Conservation (phyloP, 176 grass and related monocot species). For the Pharus latifolius region DNA sequence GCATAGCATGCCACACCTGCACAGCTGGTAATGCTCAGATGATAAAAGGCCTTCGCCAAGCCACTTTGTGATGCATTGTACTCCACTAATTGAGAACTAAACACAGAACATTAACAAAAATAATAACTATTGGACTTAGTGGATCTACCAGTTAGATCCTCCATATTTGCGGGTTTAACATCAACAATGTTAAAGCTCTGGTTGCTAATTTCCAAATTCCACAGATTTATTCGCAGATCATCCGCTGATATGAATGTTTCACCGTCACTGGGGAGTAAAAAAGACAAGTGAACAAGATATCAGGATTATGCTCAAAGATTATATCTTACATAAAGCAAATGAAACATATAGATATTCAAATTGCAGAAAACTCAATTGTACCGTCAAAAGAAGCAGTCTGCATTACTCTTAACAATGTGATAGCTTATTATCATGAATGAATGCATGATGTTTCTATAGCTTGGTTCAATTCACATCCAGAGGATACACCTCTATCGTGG, state of each 20-base stretch:
- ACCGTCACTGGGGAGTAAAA: constrained; percentile 48
- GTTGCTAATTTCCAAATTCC: constrained; percentile 85
- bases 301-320: not conserved
- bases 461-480: not conserved
- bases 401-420: not conserved
- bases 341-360: not conserved
- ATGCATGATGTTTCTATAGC: not conserved
- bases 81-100: not conserved
- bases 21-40: not conserved
- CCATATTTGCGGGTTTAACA: constrained; percentile 86
- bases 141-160: constrained; percentile 55
- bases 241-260: constrained; percentile 88
- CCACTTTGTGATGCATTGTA: not conserved
- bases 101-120: not conserved
- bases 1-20: not conserved
- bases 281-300: constrained; percentile 14
- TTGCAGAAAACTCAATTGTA: not conserved
- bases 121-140: not conserved
- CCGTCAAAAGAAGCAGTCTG: too few relatives aligned
- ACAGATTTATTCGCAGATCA: constrained; percentile 85
- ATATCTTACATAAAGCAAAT: not conserved
- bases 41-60: not conserved
- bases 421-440: not conserved
- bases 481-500: too few relatives aligned
- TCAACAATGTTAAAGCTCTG: constrained; percentile 93